Evolutionary conservation across 116 monocot species (phyloP), one percentile per base, ranked within the genome.

Genomic region (Zostera marina): DNA sequence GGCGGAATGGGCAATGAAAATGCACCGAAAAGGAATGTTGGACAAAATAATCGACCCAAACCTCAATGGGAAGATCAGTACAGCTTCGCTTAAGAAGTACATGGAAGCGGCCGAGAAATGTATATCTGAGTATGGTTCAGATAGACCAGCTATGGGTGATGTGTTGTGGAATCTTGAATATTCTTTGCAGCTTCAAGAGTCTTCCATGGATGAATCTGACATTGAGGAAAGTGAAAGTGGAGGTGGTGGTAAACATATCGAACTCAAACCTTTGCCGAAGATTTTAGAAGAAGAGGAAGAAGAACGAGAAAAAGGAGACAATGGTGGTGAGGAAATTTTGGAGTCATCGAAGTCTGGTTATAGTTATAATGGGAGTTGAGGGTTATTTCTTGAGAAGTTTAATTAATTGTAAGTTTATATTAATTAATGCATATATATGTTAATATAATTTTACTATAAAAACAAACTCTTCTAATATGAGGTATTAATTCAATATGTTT

Each of bases 81-180:
- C 42, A 7, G 77, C 82, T 5, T 80, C 80, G 5, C 42, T 92
- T 41, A 76, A 69, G 46, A 92, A 92, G 69, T 87, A 72, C 47
- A 68, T 61, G 3, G 87, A 92, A 61, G 72, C 87, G 0, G 79
- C 86, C 0, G 83, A 92, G 78, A 92, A 92, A 61, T 92, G 92
- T 56, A 55, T 92, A 56, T 80, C 87, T 3, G 87, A 83, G 71
- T 71, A 70, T 56, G 92, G 92, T 0, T 68, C 69, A 11, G 87
- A 92, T 44, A 58, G 92, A 53, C 86, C 87, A 10, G 68, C 86
- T 5, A 92, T 92, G 92, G 92, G 92, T 19, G 83, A 92, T 22
- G 92, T 92, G 61, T 67, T 92, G 4, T 92, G 92, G 92, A 87
- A 83, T 52, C 70, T 92, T 11, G 92, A 92, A 74, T 87, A 92